Conservation (phyloP, 257 asterid genomes). For the Primulina tabacum region DNA sequence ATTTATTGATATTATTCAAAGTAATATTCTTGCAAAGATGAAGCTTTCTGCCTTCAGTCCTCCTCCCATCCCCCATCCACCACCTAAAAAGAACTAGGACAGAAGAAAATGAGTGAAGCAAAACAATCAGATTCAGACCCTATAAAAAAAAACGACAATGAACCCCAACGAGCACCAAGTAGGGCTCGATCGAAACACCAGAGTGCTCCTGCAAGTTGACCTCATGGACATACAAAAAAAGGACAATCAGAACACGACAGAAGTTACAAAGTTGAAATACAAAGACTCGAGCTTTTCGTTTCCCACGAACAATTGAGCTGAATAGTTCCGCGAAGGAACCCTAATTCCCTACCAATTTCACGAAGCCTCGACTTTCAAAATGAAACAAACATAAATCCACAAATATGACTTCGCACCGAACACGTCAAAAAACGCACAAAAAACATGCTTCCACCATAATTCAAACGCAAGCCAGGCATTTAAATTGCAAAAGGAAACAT, state of each 20-base stretch:
- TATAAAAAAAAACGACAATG: conserved; percentile 11
- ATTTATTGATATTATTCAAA: neutral
- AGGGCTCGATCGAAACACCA: conserved; percentile 25
- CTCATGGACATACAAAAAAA: conserved; percentile 7
- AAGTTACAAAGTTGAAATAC: neutral
- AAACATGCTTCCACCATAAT: conserved; percentile 16
- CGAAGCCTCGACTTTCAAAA: conserved; percentile 22
- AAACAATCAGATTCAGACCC: conserved; percentile 15
- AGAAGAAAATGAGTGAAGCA: no score
- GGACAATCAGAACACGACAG: conserved; percentile 17
- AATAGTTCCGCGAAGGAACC: conserved; percentile 28
- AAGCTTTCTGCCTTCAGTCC: neutral
- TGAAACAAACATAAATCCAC: conserved; percentile 36
- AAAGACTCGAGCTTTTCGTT: conserved; percentile 17
- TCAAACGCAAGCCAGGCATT: conserved; percentile 6
- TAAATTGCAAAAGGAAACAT: neutral
- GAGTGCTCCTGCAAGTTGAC: conserved; percentile 23
- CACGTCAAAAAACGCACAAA: conserved; percentile 13
- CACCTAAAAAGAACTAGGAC: neutral
- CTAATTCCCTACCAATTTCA: conserved; percentile 35
- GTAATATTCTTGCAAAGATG: no score
- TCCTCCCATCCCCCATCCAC: neutral
- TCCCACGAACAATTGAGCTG: conserved; percentile 8
- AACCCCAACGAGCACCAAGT: conserved; percentile 11
- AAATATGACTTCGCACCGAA: conserved; percentile 21